Evolutionary conservation across 768 basidiomycete species (phyloP), one percentile per base, ranked within the genome.

Genomic region (Calocybe indica): DNA sequence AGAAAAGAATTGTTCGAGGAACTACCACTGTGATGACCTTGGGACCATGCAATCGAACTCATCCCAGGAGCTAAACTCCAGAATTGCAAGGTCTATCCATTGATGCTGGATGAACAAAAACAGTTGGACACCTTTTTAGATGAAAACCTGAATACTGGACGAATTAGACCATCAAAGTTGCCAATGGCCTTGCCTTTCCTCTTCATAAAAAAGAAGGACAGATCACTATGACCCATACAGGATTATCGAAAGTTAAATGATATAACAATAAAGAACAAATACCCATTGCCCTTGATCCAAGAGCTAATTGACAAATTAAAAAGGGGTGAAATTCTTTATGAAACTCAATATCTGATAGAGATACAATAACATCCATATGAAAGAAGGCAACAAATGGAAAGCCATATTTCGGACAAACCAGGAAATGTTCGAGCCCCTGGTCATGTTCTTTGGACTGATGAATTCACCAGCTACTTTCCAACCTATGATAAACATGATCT

Each of bases 381-480:
- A 61, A 28, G 59, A 68, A 37, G 72, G 70, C 1, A 62, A 75
- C 43, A 59, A 74, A 54, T 66, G 59, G 62, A 76, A 72, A 51
- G 71, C 63, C 1, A 68, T 62, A 11, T 69, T 80, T 52, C 40
- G 54, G 0, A 68, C 64, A 1, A 57, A 62, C 11, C 56, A 53
- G 8, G 70, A 71, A 0, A 43, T 61, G 0, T 73, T 60, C 38
- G 63, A 76, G 57, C 69, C 51, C 34, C 50, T 52, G 14, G 71
- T 69, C 30, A 74, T 70, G 70, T 72, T 62, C 43, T 73, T 60
- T 39, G 67, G 69, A 0, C 43, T 63, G 12, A 64, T 52, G 31
- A 71, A 75, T 35, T 60, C 72, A 3, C 59, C 60, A 1, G 43
- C 52, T 1, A 66, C 60, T 0, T 55, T 62, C 7, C 58, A 76